phyloP scores from a whole-genome alignment of 345 rosid species.

The Gossypium sturtianum region DNA sequence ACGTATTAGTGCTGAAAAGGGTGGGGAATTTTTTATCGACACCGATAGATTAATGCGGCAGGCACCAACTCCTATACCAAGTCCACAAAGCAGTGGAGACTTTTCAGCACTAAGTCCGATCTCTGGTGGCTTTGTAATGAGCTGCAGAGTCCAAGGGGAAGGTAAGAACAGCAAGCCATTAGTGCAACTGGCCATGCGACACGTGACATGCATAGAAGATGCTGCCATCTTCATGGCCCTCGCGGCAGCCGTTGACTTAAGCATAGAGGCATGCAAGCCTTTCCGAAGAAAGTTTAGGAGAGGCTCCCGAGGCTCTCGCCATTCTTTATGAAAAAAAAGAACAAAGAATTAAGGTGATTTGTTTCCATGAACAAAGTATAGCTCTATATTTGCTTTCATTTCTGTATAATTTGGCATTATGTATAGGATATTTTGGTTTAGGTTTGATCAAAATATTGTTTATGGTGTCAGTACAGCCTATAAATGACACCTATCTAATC shows the following conservation, averaged over 20 bases:
- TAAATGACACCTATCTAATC: neutral
- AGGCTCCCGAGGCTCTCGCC: slow-evolving; percentile 39
- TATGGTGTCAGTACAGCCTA: slow-evolving; percentile 7
- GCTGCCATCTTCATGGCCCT: slow-evolving; percentile 97
- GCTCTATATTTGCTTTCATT: slow-evolving; percentile 8
- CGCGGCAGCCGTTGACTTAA: slow-evolving; percentile 90
- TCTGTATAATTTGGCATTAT: slow-evolving; percentile 24
- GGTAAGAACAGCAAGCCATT: slow-evolving; percentile 75
- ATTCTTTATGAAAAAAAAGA: slow-evolving; percentile 40
- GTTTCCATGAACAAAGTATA: slow-evolving; percentile 19
- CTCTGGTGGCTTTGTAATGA: slow-evolving; percentile 81
- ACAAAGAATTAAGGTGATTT: slow-evolving; percentile 15
- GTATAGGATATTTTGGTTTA: slow-evolving; percentile 29
- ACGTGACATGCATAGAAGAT: slow-evolving; percentile 90
- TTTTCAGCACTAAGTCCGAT: slow-evolving; percentile 55
- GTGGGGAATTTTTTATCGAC: slow-evolving; percentile 84
- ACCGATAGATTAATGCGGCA: slow-evolving; percentile 66
- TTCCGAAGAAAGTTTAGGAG: slow-evolving; percentile 62
- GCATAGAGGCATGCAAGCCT: slow-evolving; percentile 85
- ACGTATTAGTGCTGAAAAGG: slow-evolving; percentile 75
- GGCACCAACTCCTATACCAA: slow-evolving; percentile 66
- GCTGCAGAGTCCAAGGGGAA: slow-evolving; percentile 89
- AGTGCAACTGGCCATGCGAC: slow-evolving; percentile 83
- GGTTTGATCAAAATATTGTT: slow-evolving; percentile 13
- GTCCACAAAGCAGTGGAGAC: slow-evolving; percentile 93